Conservation (phyloP, 257 asterid genomes). For the Nyctanthes arbortristis region DNA sequence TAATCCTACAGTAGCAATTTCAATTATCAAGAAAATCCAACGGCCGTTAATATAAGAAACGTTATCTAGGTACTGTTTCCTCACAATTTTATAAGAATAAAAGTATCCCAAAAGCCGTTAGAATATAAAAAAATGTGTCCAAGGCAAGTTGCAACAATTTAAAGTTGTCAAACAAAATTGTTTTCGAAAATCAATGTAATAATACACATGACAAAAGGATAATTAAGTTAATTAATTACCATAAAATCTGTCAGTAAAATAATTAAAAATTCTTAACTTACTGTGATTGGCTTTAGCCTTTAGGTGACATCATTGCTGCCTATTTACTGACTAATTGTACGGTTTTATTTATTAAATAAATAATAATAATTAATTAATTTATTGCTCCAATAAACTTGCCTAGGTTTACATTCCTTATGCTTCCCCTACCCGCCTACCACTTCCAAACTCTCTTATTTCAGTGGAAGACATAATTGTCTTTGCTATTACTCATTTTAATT, state of each 20-base stretch:
- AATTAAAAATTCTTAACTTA: not conserved
- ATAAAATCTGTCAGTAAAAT: not conserved
- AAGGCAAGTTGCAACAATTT: not conserved
- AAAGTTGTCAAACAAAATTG: not conserved
- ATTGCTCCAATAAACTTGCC: constrained; percentile 20
- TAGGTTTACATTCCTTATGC: constrained; percentile 24
- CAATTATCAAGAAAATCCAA: no score
- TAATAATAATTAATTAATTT: not conserved
- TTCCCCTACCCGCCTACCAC: not conserved
- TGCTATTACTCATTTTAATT: no score
- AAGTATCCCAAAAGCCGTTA: not conserved
- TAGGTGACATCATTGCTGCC: constrained; percentile 37
- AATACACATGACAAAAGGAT: not conserved
- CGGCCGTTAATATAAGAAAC: no score
- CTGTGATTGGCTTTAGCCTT: not conserved
- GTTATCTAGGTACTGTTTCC: not conserved
- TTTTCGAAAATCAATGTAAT: not conserved
- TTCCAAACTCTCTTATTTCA: not conserved
- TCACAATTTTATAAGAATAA: no score
- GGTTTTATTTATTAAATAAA: no score
- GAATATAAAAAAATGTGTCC: no score
- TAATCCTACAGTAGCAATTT: no score
- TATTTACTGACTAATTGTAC: not conserved
- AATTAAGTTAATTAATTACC: not conserved
- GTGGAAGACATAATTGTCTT: not conserved